Conservation (phyloP, 2,329 filamentous ascomycete genomes). For the Ophiobolus disseminans region DNA sequence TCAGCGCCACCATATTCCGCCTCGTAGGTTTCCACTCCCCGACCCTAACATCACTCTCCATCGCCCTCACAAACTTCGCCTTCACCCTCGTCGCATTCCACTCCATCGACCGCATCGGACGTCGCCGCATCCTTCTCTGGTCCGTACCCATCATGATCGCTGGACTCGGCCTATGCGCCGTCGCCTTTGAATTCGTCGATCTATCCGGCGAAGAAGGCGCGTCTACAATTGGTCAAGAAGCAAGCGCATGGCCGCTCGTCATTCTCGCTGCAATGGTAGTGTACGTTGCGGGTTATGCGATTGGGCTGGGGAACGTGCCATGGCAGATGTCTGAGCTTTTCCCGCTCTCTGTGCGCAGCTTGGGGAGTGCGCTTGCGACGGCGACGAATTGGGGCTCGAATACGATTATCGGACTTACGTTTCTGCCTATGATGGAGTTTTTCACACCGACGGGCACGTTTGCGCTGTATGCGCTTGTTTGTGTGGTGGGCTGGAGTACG, state of each 20-base stretch:
- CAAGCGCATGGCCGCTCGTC: slow-evolving; percentile 44
- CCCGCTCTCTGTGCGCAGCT: slow-evolving; percentile 73
- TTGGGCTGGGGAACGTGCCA: slow-evolving; percentile 88
- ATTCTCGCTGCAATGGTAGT: slow-evolving; percentile 79
- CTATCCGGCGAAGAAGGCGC: slow-evolving; percentile 41
- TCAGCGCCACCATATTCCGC: slow-evolving; percentile 56
- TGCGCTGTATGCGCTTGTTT: slow-evolving; percentile 77
- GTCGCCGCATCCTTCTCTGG: slow-evolving; percentile 71
- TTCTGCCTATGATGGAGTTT: slow-evolving; percentile 83
- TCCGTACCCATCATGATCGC: slow-evolving; percentile 84
- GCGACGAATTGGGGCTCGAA: slow-evolving; percentile 90
- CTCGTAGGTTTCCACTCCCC: slow-evolving; percentile 56
- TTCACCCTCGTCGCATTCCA: slow-evolving; percentile 56
- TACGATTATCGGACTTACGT: slow-evolving; percentile 83
- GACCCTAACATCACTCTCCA: slow-evolving; percentile 53
- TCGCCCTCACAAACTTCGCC: slow-evolving; percentile 55
- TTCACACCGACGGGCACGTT: slow-evolving; percentile 81
- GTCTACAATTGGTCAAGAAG: neutral
- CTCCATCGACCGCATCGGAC: slow-evolving; percentile 54
- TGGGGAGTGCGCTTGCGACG: slow-evolving; percentile 76
- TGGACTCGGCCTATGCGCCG: slow-evolving; percentile 73
- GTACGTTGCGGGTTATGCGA: slow-evolving; percentile 85
- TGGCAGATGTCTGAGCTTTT: slow-evolving; percentile 97
- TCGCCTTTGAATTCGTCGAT: slow-evolving; percentile 73
- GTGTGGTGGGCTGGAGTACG: slow-evolving; percentile 69